Base-by-base conservation (phyloP, 2,329 filamentous ascomycete species). In the Talaromyces sp. region DNA sequence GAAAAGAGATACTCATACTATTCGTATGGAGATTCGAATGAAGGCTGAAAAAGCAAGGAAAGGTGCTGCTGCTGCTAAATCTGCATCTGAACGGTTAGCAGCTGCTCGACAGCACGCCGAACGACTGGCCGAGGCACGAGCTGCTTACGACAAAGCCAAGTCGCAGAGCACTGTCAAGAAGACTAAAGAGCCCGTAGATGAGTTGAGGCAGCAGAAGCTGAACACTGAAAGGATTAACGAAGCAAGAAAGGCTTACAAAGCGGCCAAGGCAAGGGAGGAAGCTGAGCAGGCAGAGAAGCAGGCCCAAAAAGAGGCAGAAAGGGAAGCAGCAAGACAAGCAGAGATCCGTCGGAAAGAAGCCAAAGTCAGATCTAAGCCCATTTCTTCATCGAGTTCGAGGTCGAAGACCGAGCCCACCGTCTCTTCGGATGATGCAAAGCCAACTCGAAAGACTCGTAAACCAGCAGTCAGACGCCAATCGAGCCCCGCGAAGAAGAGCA, bases 61-160 rank as follows among this genome's bases (percentile, higher is more conserved):
- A 35, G 61, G 50, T 9, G 58, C 65, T 8, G 62, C 61, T 1
- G 62, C 63, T 10, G 65, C 65, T 13, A 64, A 64, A 33, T 22
- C 54, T 27, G 62, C 62, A 9, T 60, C 61, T n/a, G 58, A 61
- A 10, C 37, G 62, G 31, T 41, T 67, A 31, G 50, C 49, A 31
- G 65, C 61, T 25, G 61, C 65, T 17, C 62, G 65, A 19, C 45
- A 64, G 31, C 58, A 64, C n/a, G 65, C 65, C n/a, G 65, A 67
- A 31, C 31, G 62, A 56, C 62, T 67, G 41, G 65, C 65, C 2
- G 65, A 67, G 37, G 65, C 62, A 33, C 61, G 62, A 17, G 58
- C 58, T 57, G 65, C 65, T 10, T 67, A 64, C 50, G 62, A 64
- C 25, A 63, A 62, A 31, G 64, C 47, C 27, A 63, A 66, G 11